A percentile compares a stretch with the other conserved stretches of the same genome.
Evolutionary conservation across 345 rosid species (phyloP).

Genomic region (Citrus hindsii): DNA sequence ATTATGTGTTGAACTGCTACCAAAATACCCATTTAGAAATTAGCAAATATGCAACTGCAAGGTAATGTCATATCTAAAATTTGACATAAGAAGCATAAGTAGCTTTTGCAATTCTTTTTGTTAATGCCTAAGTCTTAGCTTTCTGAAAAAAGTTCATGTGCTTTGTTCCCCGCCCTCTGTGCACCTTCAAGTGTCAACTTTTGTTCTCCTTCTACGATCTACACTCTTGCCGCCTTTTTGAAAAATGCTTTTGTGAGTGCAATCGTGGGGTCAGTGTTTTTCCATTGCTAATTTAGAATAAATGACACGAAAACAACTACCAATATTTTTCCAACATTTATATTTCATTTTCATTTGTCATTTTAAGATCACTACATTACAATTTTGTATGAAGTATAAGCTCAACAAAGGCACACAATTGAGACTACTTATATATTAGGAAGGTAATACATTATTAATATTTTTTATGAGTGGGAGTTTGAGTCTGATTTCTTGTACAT

Average conservation of each 20-base stretch:
- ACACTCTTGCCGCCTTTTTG: constrained; percentile 22
- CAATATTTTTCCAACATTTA: background rate
- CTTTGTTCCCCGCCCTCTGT: constrained; percentile 28
- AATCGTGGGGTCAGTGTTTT: constrained; percentile 23
- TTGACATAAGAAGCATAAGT: constrained; percentile 10
- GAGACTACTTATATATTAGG: too few relatives aligned
- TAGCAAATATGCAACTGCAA: background rate
- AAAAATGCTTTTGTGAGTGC: constrained; percentile 20
- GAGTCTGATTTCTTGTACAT: too few relatives aligned
- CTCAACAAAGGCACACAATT: background rate
- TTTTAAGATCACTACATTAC: background rate
- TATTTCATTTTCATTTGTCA: background rate
- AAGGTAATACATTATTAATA: too few relatives aligned
- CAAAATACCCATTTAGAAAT: background rate
- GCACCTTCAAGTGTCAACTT: constrained; percentile 34
- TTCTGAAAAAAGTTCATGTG: constrained; percentile 26
- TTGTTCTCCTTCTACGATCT: constrained; percentile 9
- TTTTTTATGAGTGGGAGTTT: too few relatives aligned
- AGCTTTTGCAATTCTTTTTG: constrained; percentile 4
- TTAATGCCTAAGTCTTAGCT: constrained; percentile 6
- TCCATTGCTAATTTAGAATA: background rate
- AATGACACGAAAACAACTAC: background rate
- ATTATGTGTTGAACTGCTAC: background rate
- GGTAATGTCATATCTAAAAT: constrained; percentile 2
- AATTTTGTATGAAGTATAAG: background rate